Evolutionary conservation across 2,329 filamentous ascomycete genomes (phyloP), one percentile per base, ranked within the genome.

Genomic region (Verticillium albo-atrum): DNA sequence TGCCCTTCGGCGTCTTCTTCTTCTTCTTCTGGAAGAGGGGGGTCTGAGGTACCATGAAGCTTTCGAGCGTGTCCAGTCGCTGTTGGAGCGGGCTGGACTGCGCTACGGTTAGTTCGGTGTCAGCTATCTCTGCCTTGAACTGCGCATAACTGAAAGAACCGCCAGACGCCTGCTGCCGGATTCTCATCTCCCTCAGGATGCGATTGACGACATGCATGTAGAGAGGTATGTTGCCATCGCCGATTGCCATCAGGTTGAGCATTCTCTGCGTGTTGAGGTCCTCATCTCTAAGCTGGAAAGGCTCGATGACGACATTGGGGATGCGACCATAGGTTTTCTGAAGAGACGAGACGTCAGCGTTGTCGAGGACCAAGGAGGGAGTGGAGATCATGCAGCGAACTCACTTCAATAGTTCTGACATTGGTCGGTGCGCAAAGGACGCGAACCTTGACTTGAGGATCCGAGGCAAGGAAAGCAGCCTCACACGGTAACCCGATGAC

Each of bases 41-140:
- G 17, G n/a, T 23, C 9, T 50, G 42, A 3, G 42, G 10, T 23
- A 70, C 69, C 70, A 90, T 79, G 70, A 90, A 90, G 15, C 82
- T 86, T 65, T 91, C 84, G 0, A 91, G 74, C 0, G 87, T 78
- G 6, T 84, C 79, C 1, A 91, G 74, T 0, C 89, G 80, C 68
- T 87, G 80, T 0, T 78, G 71, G 2, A 94, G 72, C 0, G 87
- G 84, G 0, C 67, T 75, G 0, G 71, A 68, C 66, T 92, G 88
- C 2, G 69, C 73, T 0, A 70, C 65, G 0, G 76, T 74, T 23
- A 90, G 74, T 0, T 71, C 65, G 26, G 78, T 72, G 0, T 58
- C 27, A 0, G 69, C 62, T 0, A 82, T 65, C 2, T 72, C 61
- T 0, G 27, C 5, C 54, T 74, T 78, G 69, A 88, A 87, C 0